These are phyloP conservation scores for Pulveroboletus sp. DNA, from an alignment of 768 basidiomycete species.

Conservation along the genomic window DNA sequence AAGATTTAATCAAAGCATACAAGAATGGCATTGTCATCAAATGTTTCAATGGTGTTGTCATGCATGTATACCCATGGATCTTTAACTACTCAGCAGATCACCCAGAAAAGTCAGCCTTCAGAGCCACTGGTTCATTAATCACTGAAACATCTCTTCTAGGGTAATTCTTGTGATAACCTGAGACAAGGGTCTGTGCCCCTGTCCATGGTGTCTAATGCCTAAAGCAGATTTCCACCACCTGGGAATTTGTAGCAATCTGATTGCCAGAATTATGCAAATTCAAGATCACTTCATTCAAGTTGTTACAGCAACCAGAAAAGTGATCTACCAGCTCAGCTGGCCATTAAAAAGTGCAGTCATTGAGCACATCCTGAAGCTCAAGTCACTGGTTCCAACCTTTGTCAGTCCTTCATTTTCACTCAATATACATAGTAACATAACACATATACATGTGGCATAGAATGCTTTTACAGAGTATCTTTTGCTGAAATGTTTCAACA, in stretches of 20 bases:
- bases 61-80: background rate
- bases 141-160: too few relatives aligned
- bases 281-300: background rate
- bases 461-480: background rate
- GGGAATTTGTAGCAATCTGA: background rate
- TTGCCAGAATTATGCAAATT: background rate
- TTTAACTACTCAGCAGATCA: background rate
- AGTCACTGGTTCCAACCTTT: background rate
- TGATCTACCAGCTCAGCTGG: background rate
- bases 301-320: background rate
- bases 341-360: background rate
- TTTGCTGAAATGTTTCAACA: background rate
- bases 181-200: background rate
- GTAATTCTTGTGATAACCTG: background rate
- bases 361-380: background rate
- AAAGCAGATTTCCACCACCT: background rate
- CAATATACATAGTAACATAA: background rate
- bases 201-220: background rate
- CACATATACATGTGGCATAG: background rate
- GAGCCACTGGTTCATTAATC: too few relatives aligned
- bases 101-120: background rate
- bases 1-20: background rate
- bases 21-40: background rate
- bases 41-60: background rate
- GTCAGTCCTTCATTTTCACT: background rate